phyloP scores from a whole-genome alignment of 2,329 filamentous ascomycete species.

The Aspergillus texensis region DNA sequence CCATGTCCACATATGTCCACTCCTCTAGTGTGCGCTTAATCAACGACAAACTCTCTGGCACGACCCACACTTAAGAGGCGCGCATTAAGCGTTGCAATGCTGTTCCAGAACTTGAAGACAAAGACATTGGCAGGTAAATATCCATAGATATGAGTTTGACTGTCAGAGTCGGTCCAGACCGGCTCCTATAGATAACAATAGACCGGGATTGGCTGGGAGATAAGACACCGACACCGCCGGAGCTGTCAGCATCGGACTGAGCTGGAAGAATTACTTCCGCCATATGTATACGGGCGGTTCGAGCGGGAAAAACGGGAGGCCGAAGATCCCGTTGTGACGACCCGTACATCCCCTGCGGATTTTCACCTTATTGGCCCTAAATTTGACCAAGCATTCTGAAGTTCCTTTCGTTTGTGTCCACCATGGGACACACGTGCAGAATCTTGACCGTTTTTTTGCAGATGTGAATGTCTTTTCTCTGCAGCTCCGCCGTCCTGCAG shows the following conservation, averaged over 20 bases:
- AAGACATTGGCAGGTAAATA: background rate
- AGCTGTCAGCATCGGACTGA: background rate
- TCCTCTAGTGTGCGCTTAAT: background rate
- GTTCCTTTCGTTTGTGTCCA: background rate
- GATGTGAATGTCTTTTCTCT: background rate
- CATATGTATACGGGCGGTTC: background rate
- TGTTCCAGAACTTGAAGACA: background rate
- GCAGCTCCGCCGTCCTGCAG: background rate
- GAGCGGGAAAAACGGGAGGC: background rate
- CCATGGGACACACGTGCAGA: background rate
- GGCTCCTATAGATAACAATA: background rate
- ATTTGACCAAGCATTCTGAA: background rate
- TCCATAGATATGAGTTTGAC: background rate
- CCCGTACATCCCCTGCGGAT: background rate
- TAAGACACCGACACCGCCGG: background rate
- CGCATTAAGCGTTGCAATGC: background rate
- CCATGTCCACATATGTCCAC: no score
- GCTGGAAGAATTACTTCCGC: background rate
- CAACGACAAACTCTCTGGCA: background rate
- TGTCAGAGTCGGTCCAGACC: background rate
- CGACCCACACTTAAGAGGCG: background rate
- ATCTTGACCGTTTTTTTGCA: background rate
- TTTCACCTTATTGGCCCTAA: background rate
- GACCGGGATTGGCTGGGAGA: background rate
- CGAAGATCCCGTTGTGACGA: background rate